Conservation (phyloP, 2,329 filamentous ascomycete genomes). For the Mycosphaerella sp. region DNA sequence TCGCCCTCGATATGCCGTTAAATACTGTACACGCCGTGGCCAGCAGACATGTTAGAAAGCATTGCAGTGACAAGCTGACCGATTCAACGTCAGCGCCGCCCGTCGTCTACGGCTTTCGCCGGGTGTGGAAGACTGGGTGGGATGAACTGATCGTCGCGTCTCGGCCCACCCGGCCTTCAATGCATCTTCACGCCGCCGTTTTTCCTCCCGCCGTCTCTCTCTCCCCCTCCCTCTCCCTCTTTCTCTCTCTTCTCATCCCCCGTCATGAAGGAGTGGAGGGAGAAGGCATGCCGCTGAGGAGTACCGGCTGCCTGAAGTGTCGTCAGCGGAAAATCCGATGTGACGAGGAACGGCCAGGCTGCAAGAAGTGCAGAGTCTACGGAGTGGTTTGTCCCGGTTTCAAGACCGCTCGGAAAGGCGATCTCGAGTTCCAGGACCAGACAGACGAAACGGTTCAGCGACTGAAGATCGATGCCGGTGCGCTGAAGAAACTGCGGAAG, state of each 20-base stretch:
- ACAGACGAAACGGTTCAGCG: constrained; percentile 19
- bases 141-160: not conserved
- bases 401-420: constrained; percentile 16
- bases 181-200: not conserved
- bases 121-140: not conserved
- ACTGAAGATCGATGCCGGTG: not conserved
- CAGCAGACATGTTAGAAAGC: not conserved
- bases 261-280: not conserved
- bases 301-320: constrained; percentile 29
- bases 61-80: not conserved
- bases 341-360: constrained; percentile 26
- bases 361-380: constrained; percentile 26
- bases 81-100: not conserved
- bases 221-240: no score
- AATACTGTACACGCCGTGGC: no score
- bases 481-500: not conserved
- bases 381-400: constrained; percentile 29
- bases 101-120: not conserved
- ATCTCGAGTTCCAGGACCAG: constrained; percentile 27
- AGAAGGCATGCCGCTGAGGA: constrained; percentile 13
- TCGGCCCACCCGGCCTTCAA: not conserved
- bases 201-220: not conserved
- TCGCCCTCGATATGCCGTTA: no score
- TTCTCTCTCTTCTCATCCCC: no score
- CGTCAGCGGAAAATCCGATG: constrained; percentile 30